These are phyloP conservation scores for Mrakia hoshinonis DNA, from an alignment of 768 basidiomycete species.

Conservation along the genomic window DNA sequence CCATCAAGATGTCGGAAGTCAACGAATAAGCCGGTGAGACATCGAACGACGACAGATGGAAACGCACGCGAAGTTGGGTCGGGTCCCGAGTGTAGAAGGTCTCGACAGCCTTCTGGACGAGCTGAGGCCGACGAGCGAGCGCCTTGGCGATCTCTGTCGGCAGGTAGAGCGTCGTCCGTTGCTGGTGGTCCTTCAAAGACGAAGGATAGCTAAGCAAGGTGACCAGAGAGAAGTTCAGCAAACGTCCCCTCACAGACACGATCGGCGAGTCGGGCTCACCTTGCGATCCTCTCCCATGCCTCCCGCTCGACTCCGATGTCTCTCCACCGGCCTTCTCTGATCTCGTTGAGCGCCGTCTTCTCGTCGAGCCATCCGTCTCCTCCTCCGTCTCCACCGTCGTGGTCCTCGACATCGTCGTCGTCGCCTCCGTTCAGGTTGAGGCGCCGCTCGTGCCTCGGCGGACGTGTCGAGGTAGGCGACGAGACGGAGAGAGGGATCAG, in stretches of 20 bases:
- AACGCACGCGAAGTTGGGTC: slow-evolving; percentile 69
- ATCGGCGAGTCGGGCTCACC: slow-evolving; percentile 45
- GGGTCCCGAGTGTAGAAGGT: slow-evolving; percentile 94
- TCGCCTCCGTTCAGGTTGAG: slow-evolving; percentile 47
- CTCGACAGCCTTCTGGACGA: slow-evolving; percentile 80
- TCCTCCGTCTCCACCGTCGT: neutral
- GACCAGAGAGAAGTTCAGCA: neutral
- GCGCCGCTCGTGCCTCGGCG: slow-evolving; percentile 45
- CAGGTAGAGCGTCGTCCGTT: slow-evolving; percentile 67
- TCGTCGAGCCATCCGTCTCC: slow-evolving; percentile 34
- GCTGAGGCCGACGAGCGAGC: slow-evolving; percentile 52
- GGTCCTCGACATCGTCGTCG: slow-evolving; percentile 46
- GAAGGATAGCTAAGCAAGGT: slow-evolving; percentile 56
- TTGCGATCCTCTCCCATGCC: slow-evolving; percentile 62
- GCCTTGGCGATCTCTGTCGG: slow-evolving; percentile 72
- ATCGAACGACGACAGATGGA: neutral
- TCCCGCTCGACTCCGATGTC: slow-evolving; percentile 53
- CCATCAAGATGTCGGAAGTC: neutral
- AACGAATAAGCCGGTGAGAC: neutral
- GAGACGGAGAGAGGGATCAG: slow-evolving; percentile 70
- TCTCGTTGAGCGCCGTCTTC: slow-evolving; percentile 35
- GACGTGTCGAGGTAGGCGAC: slow-evolving; percentile 52
- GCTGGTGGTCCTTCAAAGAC: slow-evolving; percentile 57
- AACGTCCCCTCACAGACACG: neutral
- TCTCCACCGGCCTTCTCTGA: slow-evolving; percentile 41